Conservation (phyloP, 371 early-diverging fungal species). For the Apophysomyces elegans region DNA sequence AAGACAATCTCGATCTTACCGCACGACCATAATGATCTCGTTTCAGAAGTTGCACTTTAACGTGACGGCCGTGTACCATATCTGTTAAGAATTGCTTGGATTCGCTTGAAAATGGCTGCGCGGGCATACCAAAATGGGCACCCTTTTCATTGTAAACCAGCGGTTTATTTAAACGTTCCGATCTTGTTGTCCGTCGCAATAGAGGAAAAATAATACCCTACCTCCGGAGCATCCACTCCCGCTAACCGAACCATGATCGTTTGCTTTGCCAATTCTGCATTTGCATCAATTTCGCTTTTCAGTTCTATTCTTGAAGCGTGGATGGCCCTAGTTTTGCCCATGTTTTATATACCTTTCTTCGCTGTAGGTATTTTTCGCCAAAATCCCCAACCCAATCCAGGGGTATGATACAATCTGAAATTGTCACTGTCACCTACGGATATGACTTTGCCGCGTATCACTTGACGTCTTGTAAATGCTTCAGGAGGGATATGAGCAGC, state of each 20-base stretch:
- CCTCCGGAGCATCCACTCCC: conserved; percentile 85
- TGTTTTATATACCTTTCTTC: conserved; percentile 35
- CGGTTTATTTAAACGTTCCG: no score
- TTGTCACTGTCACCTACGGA: conserved; percentile 69
- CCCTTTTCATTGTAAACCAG: conserved; percentile 22
- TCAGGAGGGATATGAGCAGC: conserved; percentile 59
- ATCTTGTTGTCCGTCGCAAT: neutral
- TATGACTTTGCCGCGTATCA: conserved; percentile 54
- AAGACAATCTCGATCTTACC: conserved; percentile 36
- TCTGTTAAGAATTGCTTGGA: conserved; percentile 60
- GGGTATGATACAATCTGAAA: conserved; percentile 66
- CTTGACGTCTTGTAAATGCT: conserved; percentile 34
- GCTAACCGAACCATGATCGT: conserved; percentile 72
- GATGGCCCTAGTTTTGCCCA: neutral
- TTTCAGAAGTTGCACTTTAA: conserved; percentile 55
- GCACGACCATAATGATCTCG: conserved; percentile 76
- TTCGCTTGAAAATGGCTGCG: conserved; percentile 70
- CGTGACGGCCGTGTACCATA: conserved; percentile 50
- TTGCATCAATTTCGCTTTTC: no score
- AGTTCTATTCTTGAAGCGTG: no score
- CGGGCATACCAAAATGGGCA: conserved; percentile 75
- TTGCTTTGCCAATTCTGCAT: conserved; percentile 56
- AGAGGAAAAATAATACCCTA: conserved; percentile 7
- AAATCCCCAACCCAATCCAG: conserved; percentile 66
- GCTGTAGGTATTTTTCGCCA: conserved; percentile 49